These are phyloP conservation scores for Rosa lucieae DNA, from an alignment of 306 rosid genomes.

Conservation along the genomic window DNA sequence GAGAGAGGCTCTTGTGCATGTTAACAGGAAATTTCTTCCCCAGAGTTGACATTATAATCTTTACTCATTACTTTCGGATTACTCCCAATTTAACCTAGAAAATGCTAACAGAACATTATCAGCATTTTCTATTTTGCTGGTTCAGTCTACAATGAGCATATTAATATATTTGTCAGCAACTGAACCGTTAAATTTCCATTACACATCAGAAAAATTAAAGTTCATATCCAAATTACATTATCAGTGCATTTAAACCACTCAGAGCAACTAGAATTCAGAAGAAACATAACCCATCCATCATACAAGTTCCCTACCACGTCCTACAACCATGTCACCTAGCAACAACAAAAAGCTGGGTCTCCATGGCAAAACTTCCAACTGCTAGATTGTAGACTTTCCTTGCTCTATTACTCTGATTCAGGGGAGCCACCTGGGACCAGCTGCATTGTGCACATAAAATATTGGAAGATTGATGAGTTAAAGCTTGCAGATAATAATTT, in stretches of 20 bases:
- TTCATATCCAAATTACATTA: neutral
- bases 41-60: too few species aligned
- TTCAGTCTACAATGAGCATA: too few species aligned
- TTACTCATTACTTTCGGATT: too few species aligned
- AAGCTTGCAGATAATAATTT: neutral
- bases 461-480: constrained; percentile 2
- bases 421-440: constrained; percentile 90
- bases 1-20: too few species aligned
- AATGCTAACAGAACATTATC: too few species aligned
- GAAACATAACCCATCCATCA: neutral
- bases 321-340: constrained; percentile 29
- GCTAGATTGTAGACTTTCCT: neutral
- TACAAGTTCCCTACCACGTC: constrained; percentile 11
- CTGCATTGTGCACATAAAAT: constrained; percentile 41
- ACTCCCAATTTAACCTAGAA: too few species aligned
- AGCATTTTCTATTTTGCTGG: too few species aligned
- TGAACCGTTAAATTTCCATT: neutral
- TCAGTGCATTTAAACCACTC: neutral
- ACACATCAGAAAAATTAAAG: neutral
- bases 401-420: constrained; percentile 57
- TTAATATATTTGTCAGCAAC: too few species aligned
- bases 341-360: constrained; percentile 6
- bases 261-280: neutral
- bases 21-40: too few species aligned
- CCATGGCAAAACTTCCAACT: neutral